Conservation (phyloP, 2,329 filamentous ascomycete genomes). For the Stenocarpella maydis region DNA sequence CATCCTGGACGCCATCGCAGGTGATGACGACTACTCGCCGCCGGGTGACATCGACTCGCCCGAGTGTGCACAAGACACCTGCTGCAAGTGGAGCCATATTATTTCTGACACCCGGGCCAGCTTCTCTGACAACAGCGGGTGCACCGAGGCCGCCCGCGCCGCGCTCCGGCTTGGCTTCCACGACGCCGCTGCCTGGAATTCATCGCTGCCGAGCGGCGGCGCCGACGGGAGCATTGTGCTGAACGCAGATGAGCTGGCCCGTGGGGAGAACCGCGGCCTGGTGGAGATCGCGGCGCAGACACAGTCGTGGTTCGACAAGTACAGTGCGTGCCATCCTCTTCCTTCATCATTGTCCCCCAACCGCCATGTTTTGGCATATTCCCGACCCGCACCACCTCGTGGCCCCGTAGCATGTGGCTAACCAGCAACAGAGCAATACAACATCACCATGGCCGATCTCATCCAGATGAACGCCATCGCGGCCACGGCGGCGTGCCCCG, state of each 20-base stretch:
- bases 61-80: conserved; percentile 41
- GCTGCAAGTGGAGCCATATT: conserved; percentile 52
- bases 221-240: conserved; percentile 57
- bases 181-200: conserved; percentile 53
- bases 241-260: conserved; percentile 46
- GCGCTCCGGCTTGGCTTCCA: conserved; percentile 58
- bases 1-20: conserved; percentile 10
- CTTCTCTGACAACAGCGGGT: conserved; percentile 38
- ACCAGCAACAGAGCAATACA: conserved; percentile 37
- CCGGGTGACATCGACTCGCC: conserved; percentile 35
- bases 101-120: conserved; percentile 44
- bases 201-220: conserved; percentile 48
- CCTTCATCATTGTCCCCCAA: too few relatives aligned
- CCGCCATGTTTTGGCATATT: too few relatives aligned
- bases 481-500: conserved; percentile 59
- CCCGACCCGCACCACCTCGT: too few relatives aligned
- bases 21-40: not conserved
- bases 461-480: conserved; percentile 59
- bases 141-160: conserved; percentile 51
- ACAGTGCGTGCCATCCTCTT: conserved; percentile 34
- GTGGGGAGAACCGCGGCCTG: conserved; percentile 56
- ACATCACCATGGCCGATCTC: conserved; percentile 61
- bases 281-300: conserved; percentile 50
- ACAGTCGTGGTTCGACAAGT: conserved; percentile 49
- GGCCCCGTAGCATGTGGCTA: too few relatives aligned